Percentiles rank a stretch among this genome's conserved stretches.
These are phyloP conservation scores for Juncus inflexus DNA, from an alignment of 176 grass and related monocot species.

Conservation along the genomic window DNA sequence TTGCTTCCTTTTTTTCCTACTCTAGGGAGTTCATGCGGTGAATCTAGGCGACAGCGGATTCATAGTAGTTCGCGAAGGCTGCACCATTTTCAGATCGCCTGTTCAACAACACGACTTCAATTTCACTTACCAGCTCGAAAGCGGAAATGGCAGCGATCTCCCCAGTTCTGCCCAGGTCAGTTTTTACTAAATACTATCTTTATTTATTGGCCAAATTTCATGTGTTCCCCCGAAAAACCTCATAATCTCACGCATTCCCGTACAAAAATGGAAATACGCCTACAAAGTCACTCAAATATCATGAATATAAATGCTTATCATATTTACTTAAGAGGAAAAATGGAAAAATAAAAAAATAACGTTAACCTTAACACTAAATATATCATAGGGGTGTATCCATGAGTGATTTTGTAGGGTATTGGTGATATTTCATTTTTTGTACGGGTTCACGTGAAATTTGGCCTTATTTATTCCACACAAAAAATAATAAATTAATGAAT, in stretches of 20 bases:
- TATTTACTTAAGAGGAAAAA: not conserved
- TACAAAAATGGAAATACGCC: too few species aligned
- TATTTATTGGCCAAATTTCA: not conserved
- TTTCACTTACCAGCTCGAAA: constrained; percentile 97
- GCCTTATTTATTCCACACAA: not conserved
- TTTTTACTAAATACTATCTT: constrained; percentile 12
- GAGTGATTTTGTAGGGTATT: not conserved
- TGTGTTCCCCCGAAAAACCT: too few species aligned
- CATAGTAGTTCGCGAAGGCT: constrained; percentile 78
- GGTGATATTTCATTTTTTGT: not conserved
- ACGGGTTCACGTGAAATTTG: too few species aligned
- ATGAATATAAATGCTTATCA: not conserved
- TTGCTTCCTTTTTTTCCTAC: constrained; percentile 12
- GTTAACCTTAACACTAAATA: not conserved
- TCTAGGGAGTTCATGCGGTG: constrained; percentile 72
- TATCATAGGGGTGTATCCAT: too few species aligned
- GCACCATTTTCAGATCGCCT: constrained; percentile 79
- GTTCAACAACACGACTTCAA: constrained; percentile 98
- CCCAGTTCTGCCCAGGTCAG: constrained; percentile 89
- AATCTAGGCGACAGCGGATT: constrained; percentile 98
- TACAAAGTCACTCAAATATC: not conserved
- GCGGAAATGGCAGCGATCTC: constrained; percentile 89
- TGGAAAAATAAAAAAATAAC: not conserved
- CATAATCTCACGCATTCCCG: too few species aligned
- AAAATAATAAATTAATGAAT: not conserved